These are phyloP conservation scores for Amorphotheca resinae DNA, from an alignment of 495 filamentous ascomycete species.

Conservation along the genomic window DNA sequence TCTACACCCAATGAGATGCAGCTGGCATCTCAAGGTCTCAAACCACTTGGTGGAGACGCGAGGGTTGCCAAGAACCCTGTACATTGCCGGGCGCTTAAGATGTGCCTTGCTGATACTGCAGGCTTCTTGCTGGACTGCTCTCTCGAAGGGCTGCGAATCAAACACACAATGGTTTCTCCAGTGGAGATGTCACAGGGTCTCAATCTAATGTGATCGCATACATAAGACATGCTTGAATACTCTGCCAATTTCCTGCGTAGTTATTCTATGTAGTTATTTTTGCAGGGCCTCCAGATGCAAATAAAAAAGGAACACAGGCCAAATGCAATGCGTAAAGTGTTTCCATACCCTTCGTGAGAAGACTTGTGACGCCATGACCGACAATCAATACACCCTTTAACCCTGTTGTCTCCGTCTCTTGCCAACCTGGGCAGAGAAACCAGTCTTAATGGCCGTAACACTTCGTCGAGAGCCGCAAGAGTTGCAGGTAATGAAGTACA, in stretches of 20 bases:
- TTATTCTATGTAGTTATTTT: conserved; percentile 9
- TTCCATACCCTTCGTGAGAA: conserved; percentile 1
- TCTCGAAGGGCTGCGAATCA: too few species aligned
- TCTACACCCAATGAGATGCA: conserved; percentile 8
- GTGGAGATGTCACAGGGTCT: too few species aligned
- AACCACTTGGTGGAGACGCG: background rate
- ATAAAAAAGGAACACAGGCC: background rate
- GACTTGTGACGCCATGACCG: background rate
- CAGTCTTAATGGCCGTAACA: conserved; percentile 96
- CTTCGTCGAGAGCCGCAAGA: conserved; percentile 81
- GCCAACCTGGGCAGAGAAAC: conserved; percentile 96
- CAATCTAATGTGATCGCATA: too few species aligned
- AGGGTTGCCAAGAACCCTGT: too few species aligned
- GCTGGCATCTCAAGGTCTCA: background rate
- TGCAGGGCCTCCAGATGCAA: conserved; percentile 1
- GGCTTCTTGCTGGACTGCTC: too few species aligned
- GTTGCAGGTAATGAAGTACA: conserved; percentile 76
- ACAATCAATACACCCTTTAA: conserved; percentile 20
- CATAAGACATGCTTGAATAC: background rate
- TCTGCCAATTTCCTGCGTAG: conserved; percentile 2
- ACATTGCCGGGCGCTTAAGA: conserved; percentile 14
- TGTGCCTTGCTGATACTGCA: too few species aligned
- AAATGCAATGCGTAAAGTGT: conserved; percentile 1
- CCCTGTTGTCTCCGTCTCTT: conserved; percentile 69
- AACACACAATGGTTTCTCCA: too few species aligned